Evolutionary conservation across 768 basidiomycete species (phyloP).

Genomic region (Russula brevipes): DNA sequence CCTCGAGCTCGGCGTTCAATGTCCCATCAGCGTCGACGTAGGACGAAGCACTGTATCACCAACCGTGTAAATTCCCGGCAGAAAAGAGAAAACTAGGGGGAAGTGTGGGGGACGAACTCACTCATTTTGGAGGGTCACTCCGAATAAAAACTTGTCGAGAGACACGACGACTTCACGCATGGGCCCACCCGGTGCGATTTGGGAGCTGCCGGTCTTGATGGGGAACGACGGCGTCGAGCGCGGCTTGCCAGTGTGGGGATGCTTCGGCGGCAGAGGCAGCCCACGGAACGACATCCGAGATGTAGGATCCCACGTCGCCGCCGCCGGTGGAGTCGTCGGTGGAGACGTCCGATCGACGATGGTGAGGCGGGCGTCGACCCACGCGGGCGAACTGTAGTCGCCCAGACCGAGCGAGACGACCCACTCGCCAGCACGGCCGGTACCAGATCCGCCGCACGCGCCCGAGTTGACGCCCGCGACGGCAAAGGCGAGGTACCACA

Average conservation of each 20-base stretch:
- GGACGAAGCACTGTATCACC: constrained; percentile 6
- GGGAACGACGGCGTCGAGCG: constrained; percentile 1
- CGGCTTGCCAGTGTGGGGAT: neutral
- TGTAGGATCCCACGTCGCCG: neutral
- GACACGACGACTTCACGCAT: constrained; percentile 14
- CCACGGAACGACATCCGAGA: neutral
- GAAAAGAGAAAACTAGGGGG: neutral
- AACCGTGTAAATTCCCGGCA: neutral
- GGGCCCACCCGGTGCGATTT: constrained; percentile 11
- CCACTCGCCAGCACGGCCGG: constrained; percentile 16
- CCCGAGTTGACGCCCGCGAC: neutral
- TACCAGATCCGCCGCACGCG: neutral
- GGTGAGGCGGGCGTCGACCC: constrained; percentile 16
- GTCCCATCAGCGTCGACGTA: constrained; percentile 20
- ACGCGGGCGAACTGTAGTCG: constrained; percentile 13
- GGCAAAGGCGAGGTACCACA: constrained; percentile 21
- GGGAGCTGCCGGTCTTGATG: constrained; percentile 2
- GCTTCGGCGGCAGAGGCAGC: constrained; percentile 8
- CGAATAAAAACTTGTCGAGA: constrained; percentile 8
- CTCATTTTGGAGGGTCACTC: constrained; percentile 16
- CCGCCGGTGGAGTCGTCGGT: neutral
- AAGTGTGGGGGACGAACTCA: neutral
- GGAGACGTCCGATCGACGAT: constrained; percentile 8
- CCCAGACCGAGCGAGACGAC: constrained; percentile 18
- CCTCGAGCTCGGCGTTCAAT: constrained; percentile 23